Percentiles rank a stretch among this genome's conserved stretches.
Conservation (phyloP, 306 rosid genomes). For the Sphenostylis stenocarpa region DNA sequence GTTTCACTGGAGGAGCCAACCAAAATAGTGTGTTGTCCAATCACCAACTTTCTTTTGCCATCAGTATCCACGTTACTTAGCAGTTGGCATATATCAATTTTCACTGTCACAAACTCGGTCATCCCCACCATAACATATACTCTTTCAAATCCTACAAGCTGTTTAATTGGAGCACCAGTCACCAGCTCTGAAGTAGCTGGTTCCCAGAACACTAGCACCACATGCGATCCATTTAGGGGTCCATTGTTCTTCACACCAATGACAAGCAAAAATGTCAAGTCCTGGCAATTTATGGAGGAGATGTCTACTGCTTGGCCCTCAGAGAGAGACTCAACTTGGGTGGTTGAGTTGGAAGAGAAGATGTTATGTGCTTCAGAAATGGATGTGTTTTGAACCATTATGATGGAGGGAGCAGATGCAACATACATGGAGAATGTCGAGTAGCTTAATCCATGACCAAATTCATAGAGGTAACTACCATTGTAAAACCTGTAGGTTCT, state of each 20-base stretch:
- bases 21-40: constrained; percentile 47
- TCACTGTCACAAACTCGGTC: constrained; percentile 37
- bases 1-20: constrained; percentile 56
- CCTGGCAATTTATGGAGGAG: constrained; percentile 45
- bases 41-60: constrained; percentile 57
- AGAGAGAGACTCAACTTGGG: neutral
- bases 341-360: constrained; percentile 24
- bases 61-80: constrained; percentile 55
- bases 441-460: constrained; percentile 75
- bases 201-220: constrained; percentile 60
- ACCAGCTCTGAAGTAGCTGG: constrained; percentile 30
- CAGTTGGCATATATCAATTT: constrained; percentile 49
- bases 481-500: constrained; percentile 76
- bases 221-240: constrained; percentile 49
- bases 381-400: constrained; percentile 35
- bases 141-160: constrained; percentile 60
- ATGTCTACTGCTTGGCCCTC: constrained; percentile 40
- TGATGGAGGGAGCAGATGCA: constrained; percentile 49
- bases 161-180: constrained; percentile 46
- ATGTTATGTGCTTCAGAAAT: constrained; percentile 12
- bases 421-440: constrained; percentile 52
- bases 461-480: constrained; percentile 52
- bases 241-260: constrained; percentile 59
- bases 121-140: constrained; percentile 39
- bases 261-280: constrained; percentile 38